Evolutionary conservation across 2,329 filamentous ascomycete genomes (phyloP), one percentile per base, ranked within the genome.

Genomic region (Sclerotinia subarctica): DNA sequence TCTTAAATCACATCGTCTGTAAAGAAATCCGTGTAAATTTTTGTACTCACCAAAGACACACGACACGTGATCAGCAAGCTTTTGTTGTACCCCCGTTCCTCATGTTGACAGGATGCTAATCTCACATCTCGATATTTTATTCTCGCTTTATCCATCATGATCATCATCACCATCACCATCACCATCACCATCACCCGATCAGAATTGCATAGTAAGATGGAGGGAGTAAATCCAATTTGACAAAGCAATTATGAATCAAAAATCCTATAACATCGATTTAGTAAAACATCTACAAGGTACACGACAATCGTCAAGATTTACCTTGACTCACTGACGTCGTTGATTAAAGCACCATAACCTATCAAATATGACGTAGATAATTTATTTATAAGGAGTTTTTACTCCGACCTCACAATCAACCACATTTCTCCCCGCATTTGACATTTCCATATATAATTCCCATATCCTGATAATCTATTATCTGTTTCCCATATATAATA

Each of bases 241-340:
- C 44, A 62, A 49, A 62, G 15, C 46, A 62, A 35, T 49, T 32
- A 49, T 62, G 1, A 49, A 62, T 29, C 46, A 35, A 49, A 49
- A 17, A 35, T 21, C 5, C 1, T 15, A n/a, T 24, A 5, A 17
- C 17, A 35, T 35, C 13, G 5, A 1, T n/a, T 17, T 19, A 15
- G 51, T 35, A 8, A 7, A 15, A 32, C 26, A 47, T 17, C 21
- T 47, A 32, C 42, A 46, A 46, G 38, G 38, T 29, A 46, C 26
- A 13, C n/a, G 8, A 29, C 38, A 21, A 59, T 44, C 42, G 38
- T 35, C 35, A 35, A 35, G 35, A 35, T 8, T 7, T 1, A 35
- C 35, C 8, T 32, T 24, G 24, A 57, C n/a, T 35, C 21, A 60
- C 58, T 62, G 58, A 62, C 58, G 58, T 62, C 58, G 58, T 62